Evolutionary conservation across 495 filamentous ascomycete genomes (phyloP), one percentile per base, ranked within the genome.

Genomic region (Aspergillus steynii): DNA sequence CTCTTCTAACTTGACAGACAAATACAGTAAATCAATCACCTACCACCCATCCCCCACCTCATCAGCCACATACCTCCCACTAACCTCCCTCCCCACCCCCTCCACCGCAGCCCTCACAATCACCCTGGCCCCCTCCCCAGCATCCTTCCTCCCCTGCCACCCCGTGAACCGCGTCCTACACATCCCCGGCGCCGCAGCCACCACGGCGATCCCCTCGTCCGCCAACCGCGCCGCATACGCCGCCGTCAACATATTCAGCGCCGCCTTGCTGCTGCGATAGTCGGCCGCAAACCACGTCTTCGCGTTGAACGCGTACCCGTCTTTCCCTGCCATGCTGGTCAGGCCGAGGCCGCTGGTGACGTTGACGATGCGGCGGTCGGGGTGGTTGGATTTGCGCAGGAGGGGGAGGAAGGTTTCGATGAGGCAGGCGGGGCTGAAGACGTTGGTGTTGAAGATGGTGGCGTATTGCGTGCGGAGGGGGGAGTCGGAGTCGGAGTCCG

Each of bases 241-340:
- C 20, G 66, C 61, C 55, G 64, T 71, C 50, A 75, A 50, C 78
- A 79, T 79, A 50, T 79, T 75, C 54, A 80, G 8, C 14, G 78
- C 78, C 20, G 77, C 74, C 65, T 81, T 81, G 61, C 75, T 78
- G 34, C 67, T 64, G 2, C 77, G 68, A 53, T 80, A 79, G 31
- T 68, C 63, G 27, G 68, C 65, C 31, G 46, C 67, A 48, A 56
- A 62, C 2, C 57, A 48, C 25, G 63, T 62, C 14, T 50, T 48
- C 8, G 66, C 61, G 46, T 81, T 72, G 0, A 68, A 26, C 14
- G 74, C 68, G 15, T 71, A 61, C 8, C 42, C 57, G 46, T 20
- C 20, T 20, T 78, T 32, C 1, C 79, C 81, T 2, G 73, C 74
- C 31, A 77, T 57, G 15, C 61, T 66, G 9, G 71, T 20, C 20